Evolutionary conservation across 1,284 basidiomycete species (phyloP), one percentile per base, ranked within the genome.

Genomic region (Ceratobasidium sp.): DNA sequence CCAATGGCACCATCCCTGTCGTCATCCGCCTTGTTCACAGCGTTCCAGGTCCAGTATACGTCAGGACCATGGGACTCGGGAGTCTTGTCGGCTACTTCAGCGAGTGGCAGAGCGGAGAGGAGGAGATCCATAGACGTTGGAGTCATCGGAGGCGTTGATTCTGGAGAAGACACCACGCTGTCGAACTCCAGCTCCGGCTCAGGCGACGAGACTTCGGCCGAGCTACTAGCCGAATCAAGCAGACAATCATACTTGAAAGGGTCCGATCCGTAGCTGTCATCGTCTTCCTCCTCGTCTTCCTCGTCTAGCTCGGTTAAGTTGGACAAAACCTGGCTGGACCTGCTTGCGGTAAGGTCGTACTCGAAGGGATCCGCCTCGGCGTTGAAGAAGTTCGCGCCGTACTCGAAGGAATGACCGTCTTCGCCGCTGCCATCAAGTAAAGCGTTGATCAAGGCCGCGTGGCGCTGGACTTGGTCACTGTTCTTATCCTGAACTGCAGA

Each of bases 1-100:
- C 54, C 54, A 56, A 56, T 35, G 54, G 54, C 54, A 56, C 31
- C 28, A 13, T 56, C 54, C 54, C 54, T 33, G 54, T 56, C 31
- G 7, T 54, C 53, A 31, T 35, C 26, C 28, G 17, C 28, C 13
- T 56, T 31, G 54, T 56, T 31, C 10, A 56, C 15, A 33, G 5
- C 7, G 49, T 53, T 53, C 54, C 31, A 31, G 20, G 54, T 31
- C 28, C 54, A 56, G 31, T 2, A 33, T 15, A 2, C 26, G 28
- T 56, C 28, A 10, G 10, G n/a, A 11, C 6, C 49, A 23, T 10
- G 7, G 23, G 49, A n/a, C 28, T 28, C 54, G 26, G 28, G 5
- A 35, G 17, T 10, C 15, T 56, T 56, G 15, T 5, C 31, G 28
- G 26, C 17, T 33, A 31, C 11, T 3, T 15, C 54, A 31, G 33